Evolutionary conservation across 177 flowering plant genomes (phyloP).

Genomic region (Vitis hybrid): DNA sequence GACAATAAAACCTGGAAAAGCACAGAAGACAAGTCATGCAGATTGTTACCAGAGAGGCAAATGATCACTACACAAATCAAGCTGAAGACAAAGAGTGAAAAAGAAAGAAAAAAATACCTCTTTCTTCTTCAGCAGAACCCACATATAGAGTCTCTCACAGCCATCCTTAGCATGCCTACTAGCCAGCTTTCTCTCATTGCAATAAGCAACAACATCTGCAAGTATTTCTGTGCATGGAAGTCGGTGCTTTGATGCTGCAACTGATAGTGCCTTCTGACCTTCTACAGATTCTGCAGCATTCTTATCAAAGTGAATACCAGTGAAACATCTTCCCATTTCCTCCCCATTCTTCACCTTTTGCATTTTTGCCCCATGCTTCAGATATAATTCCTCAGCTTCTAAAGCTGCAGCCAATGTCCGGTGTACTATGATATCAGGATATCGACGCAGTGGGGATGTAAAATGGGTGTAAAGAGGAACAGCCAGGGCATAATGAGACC

Average conservation of each 20-base stretch:
- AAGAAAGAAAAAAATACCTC: constrained; percentile 38
- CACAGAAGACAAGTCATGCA: neutral
- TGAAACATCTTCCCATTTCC: constrained; percentile 39
- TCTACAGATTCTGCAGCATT: constrained; percentile 48
- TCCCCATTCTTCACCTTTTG: constrained; percentile 15
- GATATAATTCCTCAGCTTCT: constrained; percentile 69
- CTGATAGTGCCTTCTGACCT: constrained; percentile 55
- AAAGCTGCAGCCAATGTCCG: constrained; percentile 72
- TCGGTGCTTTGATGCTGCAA: constrained; percentile 57
- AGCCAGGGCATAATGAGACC: constrained; percentile 87
- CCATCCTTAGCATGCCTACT: constrained; percentile 79
- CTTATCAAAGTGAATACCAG: constrained; percentile 56
- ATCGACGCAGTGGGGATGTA: constrained; percentile 90
- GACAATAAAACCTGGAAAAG: constrained; percentile 59
- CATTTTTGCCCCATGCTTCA: constrained; percentile 23
- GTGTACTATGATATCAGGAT: constrained; percentile 92
- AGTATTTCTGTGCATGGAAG: constrained; percentile 49
- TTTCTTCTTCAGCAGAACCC: constrained; percentile 72
- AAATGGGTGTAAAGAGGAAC: constrained; percentile 90
- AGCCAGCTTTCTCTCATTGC: constrained; percentile 74
- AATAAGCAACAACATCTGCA: constrained; percentile 63
- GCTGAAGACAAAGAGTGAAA: neutral
- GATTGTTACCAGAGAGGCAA: neutral
- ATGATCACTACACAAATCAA: neutral
- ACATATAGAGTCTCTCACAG: constrained; percentile 65